Conservation (phyloP, 1,284 basidiomycete genomes). For the Golubevia sp. region DNA sequence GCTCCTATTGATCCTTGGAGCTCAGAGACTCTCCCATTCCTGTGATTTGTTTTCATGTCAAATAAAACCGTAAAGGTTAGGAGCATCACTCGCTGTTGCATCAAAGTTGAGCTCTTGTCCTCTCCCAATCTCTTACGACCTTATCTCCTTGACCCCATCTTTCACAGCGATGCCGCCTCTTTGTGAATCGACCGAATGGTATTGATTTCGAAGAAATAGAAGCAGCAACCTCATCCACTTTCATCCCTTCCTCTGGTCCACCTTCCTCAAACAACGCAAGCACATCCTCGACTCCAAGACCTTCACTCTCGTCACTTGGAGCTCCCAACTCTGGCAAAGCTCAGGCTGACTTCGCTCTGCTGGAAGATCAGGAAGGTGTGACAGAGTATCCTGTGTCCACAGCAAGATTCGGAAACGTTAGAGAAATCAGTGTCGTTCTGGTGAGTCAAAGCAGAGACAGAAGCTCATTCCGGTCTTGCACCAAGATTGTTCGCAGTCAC, state of each 20-base stretch:
- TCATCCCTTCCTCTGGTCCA: slow-evolving; percentile 9
- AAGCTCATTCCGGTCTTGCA: too few relatives aligned
- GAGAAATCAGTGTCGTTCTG: slow-evolving; percentile 46
- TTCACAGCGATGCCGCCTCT: slow-evolving; percentile 35
- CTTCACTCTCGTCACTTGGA: slow-evolving; percentile 16
- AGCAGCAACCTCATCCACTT: background rate
- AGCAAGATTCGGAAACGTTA: slow-evolving; percentile 46
- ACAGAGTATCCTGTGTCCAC: slow-evolving; percentile 52
- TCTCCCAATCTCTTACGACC: background rate
- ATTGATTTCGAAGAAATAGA: slow-evolving; percentile 53
- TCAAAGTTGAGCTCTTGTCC: background rate
- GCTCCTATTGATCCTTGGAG: too few relatives aligned
- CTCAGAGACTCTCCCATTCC: too few relatives aligned
- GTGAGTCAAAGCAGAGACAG: too few relatives aligned
- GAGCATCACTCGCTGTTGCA: too few relatives aligned
- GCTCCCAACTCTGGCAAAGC: slow-evolving; percentile 36
- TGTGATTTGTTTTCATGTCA: too few relatives aligned
- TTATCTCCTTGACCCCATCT: too few relatives aligned
- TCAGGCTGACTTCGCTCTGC: slow-evolving; percentile 53
- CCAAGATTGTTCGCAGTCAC: background rate
- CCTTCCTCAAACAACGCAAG: background rate
- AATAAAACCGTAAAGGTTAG: too few relatives aligned
- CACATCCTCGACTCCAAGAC: background rate
- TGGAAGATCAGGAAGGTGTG: slow-evolving; percentile 31
- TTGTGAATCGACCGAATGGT: slow-evolving; percentile 52